Percentiles rank a stretch among this genome's conserved stretches.
These are phyloP conservation scores for Zymoseptoria ardabiliae DNA, from an alignment of 2,329 filamentous ascomycete species.

Conservation along the genomic window DNA sequence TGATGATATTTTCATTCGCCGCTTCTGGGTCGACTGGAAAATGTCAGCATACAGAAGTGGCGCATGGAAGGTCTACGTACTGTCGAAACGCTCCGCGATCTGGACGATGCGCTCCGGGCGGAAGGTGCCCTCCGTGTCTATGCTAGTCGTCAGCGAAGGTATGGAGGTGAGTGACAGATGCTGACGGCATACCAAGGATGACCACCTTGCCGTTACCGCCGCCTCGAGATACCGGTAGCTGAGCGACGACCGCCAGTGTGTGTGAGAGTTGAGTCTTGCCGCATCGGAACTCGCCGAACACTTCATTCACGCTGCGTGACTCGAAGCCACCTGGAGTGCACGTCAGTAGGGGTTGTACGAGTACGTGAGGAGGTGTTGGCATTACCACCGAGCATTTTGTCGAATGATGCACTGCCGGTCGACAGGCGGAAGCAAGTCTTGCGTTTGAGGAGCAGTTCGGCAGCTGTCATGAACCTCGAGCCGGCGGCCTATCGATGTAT, in stretches of 20 bases:
- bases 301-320: conserved; percentile 62
- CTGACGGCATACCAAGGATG: conserved; percentile 48
- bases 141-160: background rate
- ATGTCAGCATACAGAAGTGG: conserved; percentile 2
- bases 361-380: background rate
- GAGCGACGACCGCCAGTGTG: conserved; percentile 60
- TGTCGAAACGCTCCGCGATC: conserved; percentile 58
- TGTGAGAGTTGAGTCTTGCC: conserved; percentile 64
- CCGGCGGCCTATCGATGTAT: conserved; percentile 44
- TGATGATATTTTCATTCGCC: conserved; percentile 60
- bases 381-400: conserved; percentile 45
- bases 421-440: conserved; percentile 59
- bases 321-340: conserved; percentile 51
- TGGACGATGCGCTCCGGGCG: conserved; percentile 59
- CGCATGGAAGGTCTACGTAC: conserved; percentile 20
- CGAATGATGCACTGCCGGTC: conserved; percentile 63
- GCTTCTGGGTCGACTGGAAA: conserved; percentile 45
- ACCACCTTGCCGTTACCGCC: conserved; percentile 63
- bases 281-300: conserved; percentile 56
- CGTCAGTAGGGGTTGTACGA: conserved; percentile 27
- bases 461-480: conserved; percentile 58
- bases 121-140: conserved; percentile 57
- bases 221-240: conserved; percentile 49
- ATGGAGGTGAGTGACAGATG: background rate
- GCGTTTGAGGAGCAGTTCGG: conserved; percentile 56